Percentiles rank a stretch among this genome's conserved stretches.
Conservation (phyloP, 148 eudicot genomes). For the Vaccinium darrowii region DNA sequence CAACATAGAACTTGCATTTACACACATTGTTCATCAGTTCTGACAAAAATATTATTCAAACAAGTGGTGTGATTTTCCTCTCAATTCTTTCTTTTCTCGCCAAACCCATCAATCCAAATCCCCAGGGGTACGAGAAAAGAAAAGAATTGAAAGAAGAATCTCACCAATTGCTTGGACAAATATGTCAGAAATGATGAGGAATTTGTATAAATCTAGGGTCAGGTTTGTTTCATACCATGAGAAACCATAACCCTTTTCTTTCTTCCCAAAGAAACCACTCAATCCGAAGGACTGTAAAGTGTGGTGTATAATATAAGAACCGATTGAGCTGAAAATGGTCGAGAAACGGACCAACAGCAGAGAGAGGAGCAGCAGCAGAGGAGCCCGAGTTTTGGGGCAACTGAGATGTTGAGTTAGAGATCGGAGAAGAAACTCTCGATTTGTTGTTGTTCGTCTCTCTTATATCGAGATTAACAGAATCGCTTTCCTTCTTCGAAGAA, state of each 20-base stretch:
- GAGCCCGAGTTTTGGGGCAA: constrained; percentile 40
- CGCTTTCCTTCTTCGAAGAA: constrained; percentile 61
- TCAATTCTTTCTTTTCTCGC: neutral
- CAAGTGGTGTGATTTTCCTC: neutral
- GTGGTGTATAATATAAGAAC: neutral
- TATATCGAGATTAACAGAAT: constrained; percentile 40
- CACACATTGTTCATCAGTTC: too few relatives aligned
- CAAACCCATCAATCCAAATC: neutral
- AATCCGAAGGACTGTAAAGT: neutral
- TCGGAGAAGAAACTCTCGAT: constrained; percentile 63
- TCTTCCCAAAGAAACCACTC: neutral
- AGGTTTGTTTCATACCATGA: too few relatives aligned
- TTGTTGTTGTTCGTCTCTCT: constrained; percentile 40
- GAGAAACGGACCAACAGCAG: constrained; percentile 57
- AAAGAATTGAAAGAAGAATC: too few relatives aligned
- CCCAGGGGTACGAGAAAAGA: too few relatives aligned
- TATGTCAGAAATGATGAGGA: too few relatives aligned
- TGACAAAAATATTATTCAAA: too few relatives aligned
- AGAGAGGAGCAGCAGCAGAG: constrained; percentile 28
- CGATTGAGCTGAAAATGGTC: neutral
- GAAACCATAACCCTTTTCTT: too few relatives aligned
- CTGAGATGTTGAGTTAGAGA: constrained; percentile 37
- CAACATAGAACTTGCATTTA: too few relatives aligned
- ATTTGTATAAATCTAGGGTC: too few relatives aligned
- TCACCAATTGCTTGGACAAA: too few relatives aligned